These are phyloP conservation scores for Cordia subcordata DNA, from an alignment of 257 asterid genomes.

Conservation along the genomic window DNA sequence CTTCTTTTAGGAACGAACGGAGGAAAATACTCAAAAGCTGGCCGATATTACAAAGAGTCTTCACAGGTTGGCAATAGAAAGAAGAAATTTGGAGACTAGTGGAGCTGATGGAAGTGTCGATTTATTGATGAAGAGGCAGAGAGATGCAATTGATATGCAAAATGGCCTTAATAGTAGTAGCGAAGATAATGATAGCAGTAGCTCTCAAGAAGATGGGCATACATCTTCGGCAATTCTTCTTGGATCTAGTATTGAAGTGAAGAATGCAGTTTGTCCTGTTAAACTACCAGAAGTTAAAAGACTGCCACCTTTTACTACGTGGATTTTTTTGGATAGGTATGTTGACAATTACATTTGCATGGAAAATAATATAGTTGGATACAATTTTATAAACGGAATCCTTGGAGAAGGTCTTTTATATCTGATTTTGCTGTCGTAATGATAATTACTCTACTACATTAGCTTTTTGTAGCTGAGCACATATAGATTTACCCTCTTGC, in stretches of 20 bases:
- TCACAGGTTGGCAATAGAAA: slow-evolving; percentile 51
- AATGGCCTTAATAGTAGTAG: slow-evolving; percentile 57
- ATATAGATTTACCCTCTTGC: no score
- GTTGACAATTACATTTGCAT: slow-evolving; percentile 11
- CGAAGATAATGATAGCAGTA: slow-evolving; percentile 62
- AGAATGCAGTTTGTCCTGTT: slow-evolving; percentile 83
- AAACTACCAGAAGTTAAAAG: slow-evolving; percentile 64
- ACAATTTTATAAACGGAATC: no score
- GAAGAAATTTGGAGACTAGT: slow-evolving; percentile 42
- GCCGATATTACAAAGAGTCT: slow-evolving; percentile 45
- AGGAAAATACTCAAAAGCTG: slow-evolving; percentile 59
- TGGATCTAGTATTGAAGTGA: slow-evolving; percentile 87
- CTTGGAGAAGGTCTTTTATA: no score
- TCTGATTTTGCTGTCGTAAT: no score
- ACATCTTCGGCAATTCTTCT: slow-evolving; percentile 79
- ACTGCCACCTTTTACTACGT: slow-evolving; percentile 76
- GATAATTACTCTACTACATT: no score
- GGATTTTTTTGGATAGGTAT: slow-evolving; percentile 88
- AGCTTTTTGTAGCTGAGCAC: no score
- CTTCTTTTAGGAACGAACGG: slow-evolving; percentile 56
- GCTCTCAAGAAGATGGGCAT: slow-evolving; percentile 80
- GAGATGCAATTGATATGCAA: slow-evolving; percentile 80
- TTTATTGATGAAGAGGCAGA: slow-evolving; percentile 82
- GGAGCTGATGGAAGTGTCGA: slow-evolving; percentile 47
- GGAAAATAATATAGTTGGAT: neutral